Conservation (phyloP, 352 stramenopile species). For the Phytopythium vexans region DNA sequence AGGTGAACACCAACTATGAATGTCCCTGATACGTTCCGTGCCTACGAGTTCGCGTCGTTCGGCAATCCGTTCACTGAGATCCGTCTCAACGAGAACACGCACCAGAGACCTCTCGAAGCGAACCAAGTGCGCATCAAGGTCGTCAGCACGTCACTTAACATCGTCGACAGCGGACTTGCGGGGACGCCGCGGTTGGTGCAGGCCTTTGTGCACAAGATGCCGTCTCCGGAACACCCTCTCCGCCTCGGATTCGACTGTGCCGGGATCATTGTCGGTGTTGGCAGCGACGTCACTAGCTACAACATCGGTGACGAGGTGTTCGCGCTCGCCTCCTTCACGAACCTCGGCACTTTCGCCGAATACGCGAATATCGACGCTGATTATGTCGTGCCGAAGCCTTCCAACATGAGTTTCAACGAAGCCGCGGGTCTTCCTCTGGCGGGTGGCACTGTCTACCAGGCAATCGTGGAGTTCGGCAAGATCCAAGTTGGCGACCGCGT, state of each 20-base stretch:
- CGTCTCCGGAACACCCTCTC: slow-evolving; percentile 21
- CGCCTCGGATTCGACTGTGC: slow-evolving; percentile 37
- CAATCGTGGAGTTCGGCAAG: slow-evolving; percentile 18
- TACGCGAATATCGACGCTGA: slow-evolving; percentile 28
- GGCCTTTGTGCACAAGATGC: slow-evolving; percentile 8
- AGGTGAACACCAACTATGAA: no score
- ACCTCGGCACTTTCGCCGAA: slow-evolving; percentile 28
- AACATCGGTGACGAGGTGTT: slow-evolving; percentile 28
- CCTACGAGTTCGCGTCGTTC: slow-evolving; percentile 29
- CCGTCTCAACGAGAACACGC: slow-evolving; percentile 17
- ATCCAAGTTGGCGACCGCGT: slow-evolving; percentile 27
- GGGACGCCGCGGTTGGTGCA: slow-evolving; percentile 7
- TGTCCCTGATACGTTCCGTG: slow-evolving; percentile 12
- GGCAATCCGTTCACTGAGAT: slow-evolving; percentile 23
- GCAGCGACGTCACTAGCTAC: slow-evolving; percentile 22
- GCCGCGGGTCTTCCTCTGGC: slow-evolving; percentile 27
- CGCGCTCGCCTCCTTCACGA: slow-evolving; percentile 10
- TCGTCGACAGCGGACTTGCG: slow-evolving; percentile 19
- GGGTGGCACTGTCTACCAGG: slow-evolving; percentile 30
- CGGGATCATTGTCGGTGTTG: slow-evolving; percentile 27
- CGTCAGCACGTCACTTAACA: slow-evolving; percentile 27
- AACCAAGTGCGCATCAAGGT: slow-evolving; percentile 35
- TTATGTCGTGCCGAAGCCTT: slow-evolving; percentile 32
- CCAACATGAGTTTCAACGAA: slow-evolving; percentile 29
- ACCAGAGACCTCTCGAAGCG: slow-evolving; percentile 12